Evolutionary conservation across 148 eudicot genomes (phyloP), one percentile per base, ranked within the genome.

Genomic region (Rhododendron henanense): DNA sequence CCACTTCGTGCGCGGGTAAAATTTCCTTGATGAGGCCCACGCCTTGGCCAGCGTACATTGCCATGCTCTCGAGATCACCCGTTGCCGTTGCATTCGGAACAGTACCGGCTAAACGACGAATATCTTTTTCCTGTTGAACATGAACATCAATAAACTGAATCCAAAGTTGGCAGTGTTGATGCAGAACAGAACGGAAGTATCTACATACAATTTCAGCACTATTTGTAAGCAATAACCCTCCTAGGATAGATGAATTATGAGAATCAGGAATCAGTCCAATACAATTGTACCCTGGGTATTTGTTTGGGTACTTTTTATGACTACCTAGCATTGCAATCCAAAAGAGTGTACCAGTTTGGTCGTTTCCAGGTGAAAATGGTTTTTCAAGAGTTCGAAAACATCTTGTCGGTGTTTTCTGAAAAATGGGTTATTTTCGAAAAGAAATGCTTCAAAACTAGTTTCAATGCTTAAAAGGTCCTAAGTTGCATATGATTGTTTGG

Each of bases 31-130:
- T 95, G 69, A 95, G 96, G 71, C 97, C 96, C 5, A 95, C 94
- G 2, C 98, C 94, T 88, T 96, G 91, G 14, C 99, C 99, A 1
- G 96, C 97, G 76, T 94, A 96, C 99, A 96, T 94, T 13, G 87
- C 98, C 99, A 96, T 96, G 89, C 95, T 94, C 82, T 95, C 99
- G 37, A 96, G 89, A 80, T 96, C 97, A 75, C 99, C 99, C 9
- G 95, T 92, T 5, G 99, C 87, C 7, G 95, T 83, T 78, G 44
- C 90, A 79, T 96, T 96, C 4, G 99, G 99, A 74, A 96, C 97
- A 0, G 99, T 95, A 33, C 97, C 99, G 9, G 95, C 97, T 85
- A 94, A 90, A 18, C 94, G 93, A 16, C 90, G 93, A 37, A 96
- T 90, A 88, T 95, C 96, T 81, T 90, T 94, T 83, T 94, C 96